Conservation (phyloP, 345 rosid species). For the Carallia brachiata region DNA sequence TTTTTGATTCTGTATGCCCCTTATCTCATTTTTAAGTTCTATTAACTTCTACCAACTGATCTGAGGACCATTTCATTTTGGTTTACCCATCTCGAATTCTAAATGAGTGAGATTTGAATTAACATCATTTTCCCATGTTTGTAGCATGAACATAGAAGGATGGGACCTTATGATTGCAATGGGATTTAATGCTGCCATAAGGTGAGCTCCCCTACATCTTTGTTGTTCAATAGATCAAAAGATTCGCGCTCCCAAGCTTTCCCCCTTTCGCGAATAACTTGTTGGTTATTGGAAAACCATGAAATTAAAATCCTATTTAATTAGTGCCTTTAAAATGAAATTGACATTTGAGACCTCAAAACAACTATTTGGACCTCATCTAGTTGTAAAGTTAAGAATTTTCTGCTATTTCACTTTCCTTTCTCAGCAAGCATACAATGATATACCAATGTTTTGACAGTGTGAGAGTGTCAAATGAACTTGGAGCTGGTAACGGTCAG, state of each 20-base stretch:
- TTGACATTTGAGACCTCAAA: no score
- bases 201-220: conserved; percentile 36
- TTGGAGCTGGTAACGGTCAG: conserved; percentile 68
- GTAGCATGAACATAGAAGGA: conserved; percentile 88
- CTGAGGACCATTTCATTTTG: no score
- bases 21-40: neutral
- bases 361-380: no score
- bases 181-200: conserved; percentile 90
- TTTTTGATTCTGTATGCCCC: neutral
- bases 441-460: conserved; percentile 29
- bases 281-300: neutral
- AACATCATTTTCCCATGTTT: conserved; percentile 1
- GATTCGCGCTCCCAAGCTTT: neutral
- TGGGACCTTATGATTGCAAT: conserved; percentile 90
- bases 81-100: no score
- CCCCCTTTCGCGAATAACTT: neutral
- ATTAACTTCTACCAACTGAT: no score
- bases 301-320: no score
- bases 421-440: neutral
- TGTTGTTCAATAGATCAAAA: neutral
- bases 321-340: no score
- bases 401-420: no score
- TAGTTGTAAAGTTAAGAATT: no score
- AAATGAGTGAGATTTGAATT: neutral
- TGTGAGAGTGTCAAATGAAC: conserved; percentile 89